phyloP scores from a whole-genome alignment of 106 monocot genomes.

The Dendrobium huoshanense region DNA sequence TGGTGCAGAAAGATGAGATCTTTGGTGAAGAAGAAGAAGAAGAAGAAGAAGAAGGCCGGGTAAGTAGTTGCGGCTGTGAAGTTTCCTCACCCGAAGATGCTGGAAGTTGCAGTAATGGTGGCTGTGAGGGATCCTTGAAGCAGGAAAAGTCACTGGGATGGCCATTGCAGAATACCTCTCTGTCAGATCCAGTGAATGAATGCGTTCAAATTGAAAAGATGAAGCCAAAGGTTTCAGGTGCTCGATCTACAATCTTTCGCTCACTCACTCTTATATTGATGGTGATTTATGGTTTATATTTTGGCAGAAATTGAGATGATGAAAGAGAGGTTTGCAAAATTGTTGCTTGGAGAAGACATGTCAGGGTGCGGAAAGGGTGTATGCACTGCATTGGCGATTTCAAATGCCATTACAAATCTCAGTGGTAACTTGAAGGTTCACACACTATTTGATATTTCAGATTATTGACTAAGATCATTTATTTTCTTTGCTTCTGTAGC shows the following conservation, averaged over 20 bases:
- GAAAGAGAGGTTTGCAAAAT: constrained; percentile 92
- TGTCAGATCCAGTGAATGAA: neutral
- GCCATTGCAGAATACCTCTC: neutral
- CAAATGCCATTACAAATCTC: constrained; percentile 95
- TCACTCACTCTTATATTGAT: neutral
- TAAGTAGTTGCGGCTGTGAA: neutral
- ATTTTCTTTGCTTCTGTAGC: constrained; percentile 28
- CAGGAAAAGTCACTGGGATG: neutral
- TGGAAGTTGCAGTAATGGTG: neutral
- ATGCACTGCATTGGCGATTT: constrained; percentile 78
- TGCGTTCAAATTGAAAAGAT: neutral
- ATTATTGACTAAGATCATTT: neutral
- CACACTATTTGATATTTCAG: too few relatives aligned
- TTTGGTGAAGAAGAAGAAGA: neutral
- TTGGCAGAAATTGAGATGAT: constrained; percentile 80
- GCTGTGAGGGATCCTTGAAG: neutral
- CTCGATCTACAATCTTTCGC: neutral
- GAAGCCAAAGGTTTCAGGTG: neutral
- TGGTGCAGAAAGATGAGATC: neutral
- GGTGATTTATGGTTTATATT: neutral
- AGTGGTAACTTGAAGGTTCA: constrained; percentile 41
- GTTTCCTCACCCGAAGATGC: neutral
- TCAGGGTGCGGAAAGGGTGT: constrained; percentile 96
- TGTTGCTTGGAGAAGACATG: constrained; percentile 98
- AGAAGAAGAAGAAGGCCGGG: neutral